Conservation (phyloP, 2,329 filamentous ascomycete genomes). For the Aspergillus brunneoviolaceus region DNA sequence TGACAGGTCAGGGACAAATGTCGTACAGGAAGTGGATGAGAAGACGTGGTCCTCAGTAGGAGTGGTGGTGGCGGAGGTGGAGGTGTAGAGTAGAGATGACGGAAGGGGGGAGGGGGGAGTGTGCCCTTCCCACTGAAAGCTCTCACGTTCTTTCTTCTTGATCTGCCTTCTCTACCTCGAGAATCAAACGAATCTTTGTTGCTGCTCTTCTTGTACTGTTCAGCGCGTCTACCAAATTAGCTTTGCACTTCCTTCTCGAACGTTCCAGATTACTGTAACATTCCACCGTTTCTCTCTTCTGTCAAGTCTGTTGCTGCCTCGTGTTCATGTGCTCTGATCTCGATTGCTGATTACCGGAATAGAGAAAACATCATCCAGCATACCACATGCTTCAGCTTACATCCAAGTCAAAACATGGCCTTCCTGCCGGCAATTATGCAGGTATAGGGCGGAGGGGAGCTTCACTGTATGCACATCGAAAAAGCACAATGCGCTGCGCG, state of each 20-base stretch:
- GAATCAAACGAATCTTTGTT: neutral
- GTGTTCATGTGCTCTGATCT: neutral
- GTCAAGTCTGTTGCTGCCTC: neutral
- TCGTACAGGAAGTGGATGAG: neutral
- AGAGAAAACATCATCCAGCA: neutral
- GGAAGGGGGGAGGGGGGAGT: neutral
- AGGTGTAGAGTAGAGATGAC: neutral
- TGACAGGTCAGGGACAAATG: neutral
- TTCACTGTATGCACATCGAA: conserved; percentile 12
- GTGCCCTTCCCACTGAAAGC: neutral
- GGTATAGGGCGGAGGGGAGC: conserved; percentile 5
- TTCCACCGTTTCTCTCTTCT: neutral
- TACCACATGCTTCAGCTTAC: neutral
- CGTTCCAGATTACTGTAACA: neutral
- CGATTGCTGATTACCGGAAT: neutral
- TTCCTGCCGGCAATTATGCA: conserved; percentile 10
- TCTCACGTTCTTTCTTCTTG: neutral
- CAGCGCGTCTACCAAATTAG: neutral
- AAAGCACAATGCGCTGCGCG: conserved; percentile 19
- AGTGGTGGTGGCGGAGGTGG: neutral
- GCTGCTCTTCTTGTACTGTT: conserved; percentile 4
- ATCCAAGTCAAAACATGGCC: neutral
- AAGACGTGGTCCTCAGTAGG: neutral
- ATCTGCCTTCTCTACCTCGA: neutral
- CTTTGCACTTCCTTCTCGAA: neutral